A percentile compares a stretch with the other conserved stretches of the same genome.
Evolutionary conservation across 768 basidiomycete species (phyloP).

Genomic region (Pulveroboletus sp.): DNA sequence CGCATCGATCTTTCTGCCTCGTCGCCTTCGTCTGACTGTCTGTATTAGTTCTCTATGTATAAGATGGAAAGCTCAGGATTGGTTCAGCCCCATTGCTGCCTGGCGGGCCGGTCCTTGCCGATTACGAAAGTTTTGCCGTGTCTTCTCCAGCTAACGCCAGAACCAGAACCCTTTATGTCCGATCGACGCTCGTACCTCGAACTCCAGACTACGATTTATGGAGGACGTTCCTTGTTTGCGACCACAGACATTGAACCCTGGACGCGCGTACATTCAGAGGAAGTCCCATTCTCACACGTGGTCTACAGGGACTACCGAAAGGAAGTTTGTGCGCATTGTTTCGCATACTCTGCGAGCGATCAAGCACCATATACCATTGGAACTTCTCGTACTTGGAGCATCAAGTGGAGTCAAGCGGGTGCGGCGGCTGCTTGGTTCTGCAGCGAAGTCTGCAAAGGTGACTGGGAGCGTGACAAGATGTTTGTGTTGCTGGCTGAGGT

Average conservation of each 20-base stretch:
- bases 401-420: constrained; percentile 30
- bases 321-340: constrained; percentile 65
- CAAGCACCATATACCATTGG: constrained; percentile 12
- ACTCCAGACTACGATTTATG: constrained; percentile 37
- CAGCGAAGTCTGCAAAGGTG: constrained; percentile 40
- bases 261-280: constrained; percentile 40
- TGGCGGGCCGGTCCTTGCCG: not conserved
- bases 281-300: constrained; percentile 51
- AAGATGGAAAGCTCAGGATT: no score
- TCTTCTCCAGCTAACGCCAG: not conserved
- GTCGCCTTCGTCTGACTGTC: not conserved
- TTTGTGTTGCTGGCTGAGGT: constrained; percentile 31
- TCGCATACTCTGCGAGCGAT: constrained; percentile 46
- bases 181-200: constrained; percentile 14
- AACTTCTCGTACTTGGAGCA: constrained; percentile 39
- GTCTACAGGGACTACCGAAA: constrained; percentile 60
- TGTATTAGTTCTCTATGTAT: no score
- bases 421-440: constrained; percentile 56
- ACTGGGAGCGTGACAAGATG: constrained; percentile 38
- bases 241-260: constrained; percentile 37
- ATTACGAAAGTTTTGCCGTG: constrained; percentile 1
- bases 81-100: not conserved
- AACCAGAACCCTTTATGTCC: not conserved
- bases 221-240: constrained; percentile 54
- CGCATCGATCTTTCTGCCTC: not conserved